A percentile compares a stretch with the other conserved stretches of the same genome.
Conservation (phyloP, 257 asterid species). For the Solanum commersonii region DNA sequence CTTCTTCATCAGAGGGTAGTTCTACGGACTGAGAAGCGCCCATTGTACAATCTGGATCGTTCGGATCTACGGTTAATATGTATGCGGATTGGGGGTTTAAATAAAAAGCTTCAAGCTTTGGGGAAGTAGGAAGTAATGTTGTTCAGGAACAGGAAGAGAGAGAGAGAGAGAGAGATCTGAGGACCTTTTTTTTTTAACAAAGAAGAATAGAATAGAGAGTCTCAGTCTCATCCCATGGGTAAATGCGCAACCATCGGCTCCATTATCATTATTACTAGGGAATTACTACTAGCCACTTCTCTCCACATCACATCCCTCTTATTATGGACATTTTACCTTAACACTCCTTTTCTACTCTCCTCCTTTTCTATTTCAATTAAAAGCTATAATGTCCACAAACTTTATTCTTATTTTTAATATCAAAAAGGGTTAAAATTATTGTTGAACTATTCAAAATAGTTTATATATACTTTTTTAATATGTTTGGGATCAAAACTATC, state of each 20-base stretch:
- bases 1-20: slow-evolving; percentile 45
- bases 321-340: background rate
- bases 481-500: too few species aligned
- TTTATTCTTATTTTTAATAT: too few species aligned
- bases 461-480: too few species aligned
- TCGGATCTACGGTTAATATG: background rate
- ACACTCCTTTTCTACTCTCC: background rate
- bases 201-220: background rate
- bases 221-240: background rate
- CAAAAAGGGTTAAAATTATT: too few species aligned
- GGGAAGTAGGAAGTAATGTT: background rate
- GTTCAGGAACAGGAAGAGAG: background rate
- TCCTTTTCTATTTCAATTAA: too few species aligned
- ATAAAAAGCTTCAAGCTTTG: background rate
- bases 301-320: background rate
- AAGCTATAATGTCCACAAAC: too few species aligned
- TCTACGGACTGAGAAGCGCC: slow-evolving; percentile 74
- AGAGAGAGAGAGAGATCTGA: background rate
- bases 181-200: background rate
- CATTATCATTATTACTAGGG: background rate
- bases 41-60: slow-evolving; percentile 25
- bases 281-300: background rate
- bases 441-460: too few species aligned
- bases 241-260: background rate
- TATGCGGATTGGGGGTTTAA: background rate